Evolutionary conservation across 768 basidiomycete genomes (phyloP), one percentile per base, ranked within the genome.

Genomic region (Panus rudis): DNA sequence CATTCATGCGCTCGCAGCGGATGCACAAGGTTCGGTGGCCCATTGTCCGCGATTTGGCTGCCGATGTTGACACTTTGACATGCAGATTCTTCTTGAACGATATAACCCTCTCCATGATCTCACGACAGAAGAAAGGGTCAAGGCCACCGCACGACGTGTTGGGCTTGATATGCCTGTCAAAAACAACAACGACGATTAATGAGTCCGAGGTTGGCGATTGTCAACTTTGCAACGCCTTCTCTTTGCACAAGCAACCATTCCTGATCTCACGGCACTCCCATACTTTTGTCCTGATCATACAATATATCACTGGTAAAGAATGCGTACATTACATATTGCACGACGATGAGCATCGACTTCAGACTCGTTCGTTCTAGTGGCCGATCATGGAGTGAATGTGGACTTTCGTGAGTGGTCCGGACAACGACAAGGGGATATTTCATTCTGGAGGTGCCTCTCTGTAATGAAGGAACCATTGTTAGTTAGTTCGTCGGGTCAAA

Each of bases 31-130:
- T 84, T 38, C 56, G 69, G 56, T 16, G 16, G n/a, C 16, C 10
- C 33, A 17, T 16, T 8, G 16, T 30, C 10, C n/a, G n/a, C n/a
- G n/a, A n/a, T n/a, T n/a, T n/a, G n/a, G n/a, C n/a, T n/a, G 20
- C n/a, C 37, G 3, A 41, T 23, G 17, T 17, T 21, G 16, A n/a
- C 8, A 10, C 20, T 30, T 33, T 47, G 50, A 43, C 47, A 30
- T 26, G 13, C 55, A 96, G 92, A 68, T 67, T 17, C 67, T 96
- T 37, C 62, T 96, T 48, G 85, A 89, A 42, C 71, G 89, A 41
- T 97, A 97, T 66, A 94, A 92, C 60, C 92, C 92, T 0, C 66
- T 85, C 14, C 63, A 81, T 31, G 86, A 92, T 55, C 70, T 93
- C 49, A 84, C 89, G 1, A 66, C 73, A 4, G 79, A 90, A 51